These are phyloP conservation scores for Trichoderma koningiopsis DNA, from an alignment of 2,329 filamentous ascomycete species.

Conservation along the genomic window DNA sequence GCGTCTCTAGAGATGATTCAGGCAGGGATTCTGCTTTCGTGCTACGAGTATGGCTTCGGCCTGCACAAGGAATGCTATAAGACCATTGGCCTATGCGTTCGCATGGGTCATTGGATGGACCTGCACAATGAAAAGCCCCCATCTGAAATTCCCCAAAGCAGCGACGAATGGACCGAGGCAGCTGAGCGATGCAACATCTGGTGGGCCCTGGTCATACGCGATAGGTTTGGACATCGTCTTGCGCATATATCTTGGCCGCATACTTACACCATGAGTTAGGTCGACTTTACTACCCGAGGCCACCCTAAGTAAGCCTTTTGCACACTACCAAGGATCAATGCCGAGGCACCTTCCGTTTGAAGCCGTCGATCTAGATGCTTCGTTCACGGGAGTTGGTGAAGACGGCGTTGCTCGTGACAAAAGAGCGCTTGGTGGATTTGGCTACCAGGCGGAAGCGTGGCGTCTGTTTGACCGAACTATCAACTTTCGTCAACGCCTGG, in stretches of 20 bases:
- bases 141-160: neutral
- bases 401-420: neutral
- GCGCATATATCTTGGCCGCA: neutral
- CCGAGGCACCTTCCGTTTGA: slow-evolving; percentile 16
- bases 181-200: slow-evolving; percentile 19
- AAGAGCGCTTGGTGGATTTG: slow-evolving; percentile 7
- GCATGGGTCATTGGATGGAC: slow-evolving; percentile 13
- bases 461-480: slow-evolving; percentile 8
- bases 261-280: neutral
- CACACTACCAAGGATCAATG: neutral
- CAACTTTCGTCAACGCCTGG: neutral
- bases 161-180: slow-evolving; percentile 5
- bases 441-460: slow-evolving; percentile 18
- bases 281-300: slow-evolving; percentile 5
- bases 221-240: slow-evolving; percentile 2
- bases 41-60: slow-evolving; percentile 20
- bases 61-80: slow-evolving; percentile 21
- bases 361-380: slow-evolving; percentile 10
- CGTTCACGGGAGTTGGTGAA: neutral
- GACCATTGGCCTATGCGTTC: slow-evolving; percentile 9
- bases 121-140: neutral
- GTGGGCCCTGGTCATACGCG: slow-evolving; percentile 23
- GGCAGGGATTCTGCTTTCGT: slow-evolving; percentile 17
- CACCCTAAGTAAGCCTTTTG: slow-evolving; percentile 1
- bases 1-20: slow-evolving; percentile 24